phyloP scores from a whole-genome alignment of 2,329 filamentous ascomycete species.

The Leptographium galeiforme region DNA sequence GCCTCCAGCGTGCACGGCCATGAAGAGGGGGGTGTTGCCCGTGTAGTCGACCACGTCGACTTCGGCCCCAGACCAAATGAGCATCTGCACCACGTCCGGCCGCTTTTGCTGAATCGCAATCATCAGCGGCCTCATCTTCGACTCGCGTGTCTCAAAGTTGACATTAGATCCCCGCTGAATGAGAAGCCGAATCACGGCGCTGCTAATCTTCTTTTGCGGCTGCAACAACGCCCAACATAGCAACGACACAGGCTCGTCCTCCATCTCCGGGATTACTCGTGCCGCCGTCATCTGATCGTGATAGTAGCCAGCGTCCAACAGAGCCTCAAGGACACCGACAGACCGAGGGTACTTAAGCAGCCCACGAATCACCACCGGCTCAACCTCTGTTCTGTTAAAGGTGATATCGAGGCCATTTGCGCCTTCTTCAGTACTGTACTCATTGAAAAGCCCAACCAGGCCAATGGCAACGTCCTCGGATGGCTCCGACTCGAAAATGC shows the following conservation, averaged over 20 bases:
- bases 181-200: slow-evolving; percentile 40
- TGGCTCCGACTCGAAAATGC: slow-evolving; percentile 37
- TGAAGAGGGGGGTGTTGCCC: slow-evolving; percentile 42
- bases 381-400: slow-evolving; percentile 25
- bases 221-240: slow-evolving; percentile 49
- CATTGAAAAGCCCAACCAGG: slow-evolving; percentile 37
- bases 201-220: slow-evolving; percentile 49
- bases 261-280: slow-evolving; percentile 29
- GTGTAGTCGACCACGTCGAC: slow-evolving; percentile 37
- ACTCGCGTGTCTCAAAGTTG: slow-evolving; percentile 37
- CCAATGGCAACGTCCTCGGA: slow-evolving; percentile 36
- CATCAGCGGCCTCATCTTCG: slow-evolving; percentile 44
- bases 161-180: slow-evolving; percentile 42
- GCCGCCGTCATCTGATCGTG: slow-evolving; percentile 37
- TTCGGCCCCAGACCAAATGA: slow-evolving; percentile 27
- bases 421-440: slow-evolving; percentile 26
- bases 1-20: slow-evolving; percentile 42
- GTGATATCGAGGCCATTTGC: slow-evolving; percentile 37
- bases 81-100: slow-evolving; percentile 39
- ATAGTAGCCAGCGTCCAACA: slow-evolving; percentile 46
- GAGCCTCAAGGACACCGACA: slow-evolving; percentile 32
- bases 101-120: slow-evolving; percentile 42
- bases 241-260: slow-evolving; percentile 41
- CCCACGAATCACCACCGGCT: slow-evolving; percentile 38
- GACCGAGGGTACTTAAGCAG: slow-evolving; percentile 42